Evolutionary conservation across 1,284 basidiomycete species (phyloP).

Genomic region (Ceratobasidium sp.): DNA sequence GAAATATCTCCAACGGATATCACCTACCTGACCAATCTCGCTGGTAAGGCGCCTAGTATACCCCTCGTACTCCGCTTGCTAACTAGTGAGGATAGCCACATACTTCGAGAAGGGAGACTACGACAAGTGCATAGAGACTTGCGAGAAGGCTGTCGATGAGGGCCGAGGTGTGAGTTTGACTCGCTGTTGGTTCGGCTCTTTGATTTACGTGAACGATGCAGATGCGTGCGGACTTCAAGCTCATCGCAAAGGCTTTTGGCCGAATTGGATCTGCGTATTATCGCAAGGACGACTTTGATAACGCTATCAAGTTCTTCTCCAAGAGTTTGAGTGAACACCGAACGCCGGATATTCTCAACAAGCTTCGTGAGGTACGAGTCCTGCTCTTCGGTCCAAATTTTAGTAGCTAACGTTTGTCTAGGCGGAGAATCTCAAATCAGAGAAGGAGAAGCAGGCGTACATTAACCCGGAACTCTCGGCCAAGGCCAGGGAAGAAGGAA

Average conservation of each 20-base stretch:
- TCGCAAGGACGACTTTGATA: conserved; percentile 78
- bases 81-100: conserved; percentile 61
- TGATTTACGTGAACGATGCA: conserved; percentile 46
- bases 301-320: conserved; percentile 87
- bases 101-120: conserved; percentile 95
- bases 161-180: conserved; percentile 68
- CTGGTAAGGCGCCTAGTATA: conserved; percentile 59
- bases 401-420: conserved; percentile 38
- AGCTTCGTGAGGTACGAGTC: conserved; percentile 70
- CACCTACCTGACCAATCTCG: conserved; percentile 90
- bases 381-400: background rate
- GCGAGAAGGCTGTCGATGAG: conserved; percentile 94
- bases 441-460: conserved; percentile 83
- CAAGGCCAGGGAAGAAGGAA: conserved; percentile 89
- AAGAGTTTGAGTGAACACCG: conserved; percentile 97
- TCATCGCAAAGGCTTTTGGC: conserved; percentile 86
- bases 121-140: conserved; percentile 88
- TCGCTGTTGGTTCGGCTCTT: background rate
- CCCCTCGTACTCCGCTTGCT: conserved; percentile 7
- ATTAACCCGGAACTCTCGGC: conserved; percentile 88
- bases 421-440: conserved; percentile 79
- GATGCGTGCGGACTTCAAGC: conserved; percentile 81
- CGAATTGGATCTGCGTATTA: conserved; percentile 87
- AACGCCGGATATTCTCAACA: conserved; percentile 90
- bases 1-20: conserved; percentile 92